phyloP scores from a whole-genome alignment of 495 filamentous ascomycete species.

The Amorphotheca resinae region DNA sequence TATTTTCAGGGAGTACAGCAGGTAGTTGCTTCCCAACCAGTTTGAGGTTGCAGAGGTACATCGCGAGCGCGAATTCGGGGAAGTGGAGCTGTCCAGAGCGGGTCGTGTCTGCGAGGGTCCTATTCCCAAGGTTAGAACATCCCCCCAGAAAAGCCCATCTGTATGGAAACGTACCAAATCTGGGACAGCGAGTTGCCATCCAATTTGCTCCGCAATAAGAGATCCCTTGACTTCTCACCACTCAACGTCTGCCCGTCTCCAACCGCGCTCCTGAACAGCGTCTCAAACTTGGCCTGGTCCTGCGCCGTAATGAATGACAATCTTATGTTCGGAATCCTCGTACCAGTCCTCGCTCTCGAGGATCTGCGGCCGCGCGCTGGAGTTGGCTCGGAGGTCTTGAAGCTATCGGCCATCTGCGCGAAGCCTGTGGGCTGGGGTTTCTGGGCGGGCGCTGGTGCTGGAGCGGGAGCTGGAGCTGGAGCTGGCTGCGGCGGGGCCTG shows the following conservation, averaged over 20 bases:
- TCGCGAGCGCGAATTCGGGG: conserved; percentile 93
- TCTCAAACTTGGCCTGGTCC: conserved; percentile 97
- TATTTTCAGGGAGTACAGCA: conserved; percentile 58
- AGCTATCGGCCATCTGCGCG: conserved; percentile 74
- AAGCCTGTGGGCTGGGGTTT: conserved; percentile 67
- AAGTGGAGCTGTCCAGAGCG: conserved; percentile 94
- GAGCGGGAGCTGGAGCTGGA: conserved; percentile 30
- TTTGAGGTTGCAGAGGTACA: conserved; percentile 97
- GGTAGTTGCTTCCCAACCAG: conserved; percentile 79
- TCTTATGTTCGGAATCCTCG: conserved; percentile 87
- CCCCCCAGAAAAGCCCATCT: not conserved
- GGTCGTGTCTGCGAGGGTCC: conserved; percentile 93
- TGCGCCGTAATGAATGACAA: conserved; percentile 90
- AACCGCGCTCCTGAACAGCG: conserved; percentile 91
- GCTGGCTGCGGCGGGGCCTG: conserved; percentile 17
- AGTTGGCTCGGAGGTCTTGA: conserved; percentile 42
- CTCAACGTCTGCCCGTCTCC: conserved; percentile 78
- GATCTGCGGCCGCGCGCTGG: conserved; percentile 39
- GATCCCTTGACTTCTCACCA: conserved; percentile 80
- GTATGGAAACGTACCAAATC: conserved; percentile 54
- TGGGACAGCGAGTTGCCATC: conserved; percentile 69
- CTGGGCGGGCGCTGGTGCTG: conserved; percentile 24
- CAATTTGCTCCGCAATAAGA: conserved; percentile 78
- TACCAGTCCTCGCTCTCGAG: conserved; percentile 26
- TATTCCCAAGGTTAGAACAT: conserved; percentile 22